Percentiles rank a stretch among this genome's conserved stretches.
Conservation (phyloP, 2,329 filamentous ascomycete genomes). For the Fusarium ramigenum region DNA sequence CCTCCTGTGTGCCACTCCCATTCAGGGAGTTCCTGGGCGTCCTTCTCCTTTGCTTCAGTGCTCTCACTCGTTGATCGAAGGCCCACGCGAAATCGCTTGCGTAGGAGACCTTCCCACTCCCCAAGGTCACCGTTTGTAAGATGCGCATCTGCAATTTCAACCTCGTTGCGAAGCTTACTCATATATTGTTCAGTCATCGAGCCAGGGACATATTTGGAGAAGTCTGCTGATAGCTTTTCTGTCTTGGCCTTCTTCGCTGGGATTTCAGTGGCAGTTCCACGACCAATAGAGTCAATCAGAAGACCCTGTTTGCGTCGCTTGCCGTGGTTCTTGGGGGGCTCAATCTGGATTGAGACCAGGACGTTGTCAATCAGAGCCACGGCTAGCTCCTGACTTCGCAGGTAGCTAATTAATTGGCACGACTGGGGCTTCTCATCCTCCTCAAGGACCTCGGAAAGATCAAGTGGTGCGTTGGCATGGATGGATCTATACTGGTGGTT, state of each 20-base stretch:
- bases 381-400: constrained; percentile 72
- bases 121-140: constrained; percentile 56
- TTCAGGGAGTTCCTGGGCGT: constrained; percentile 48
- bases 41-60: constrained; percentile 37
- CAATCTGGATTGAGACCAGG: constrained; percentile 75
- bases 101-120: constrained; percentile 61
- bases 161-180: constrained; percentile 55
- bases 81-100: constrained; percentile 59
- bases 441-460: constrained; percentile 53
- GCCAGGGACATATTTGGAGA: constrained; percentile 55
- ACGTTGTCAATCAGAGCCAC: constrained; percentile 71
- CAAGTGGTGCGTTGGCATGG: constrained; percentile 60
- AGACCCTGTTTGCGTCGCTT: constrained; percentile 69
- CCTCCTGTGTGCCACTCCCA: constrained; percentile 62
- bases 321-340: constrained; percentile 65
- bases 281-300: constrained; percentile 78
- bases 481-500: constrained; percentile 74
- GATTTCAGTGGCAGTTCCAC: constrained; percentile 60
- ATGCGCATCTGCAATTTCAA: constrained; percentile 58
- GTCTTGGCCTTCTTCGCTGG: constrained; percentile 47
- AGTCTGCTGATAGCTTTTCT: constrained; percentile 46
- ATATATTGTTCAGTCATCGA: constrained; percentile 62
- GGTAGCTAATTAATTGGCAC: constrained; percentile 66
- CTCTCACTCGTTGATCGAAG: constrained; percentile 36
- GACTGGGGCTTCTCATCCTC: constrained; percentile 48